Base-by-base conservation (phyloP, 73 alveolate genomes). In the Stentor coeruleus region DNA sequence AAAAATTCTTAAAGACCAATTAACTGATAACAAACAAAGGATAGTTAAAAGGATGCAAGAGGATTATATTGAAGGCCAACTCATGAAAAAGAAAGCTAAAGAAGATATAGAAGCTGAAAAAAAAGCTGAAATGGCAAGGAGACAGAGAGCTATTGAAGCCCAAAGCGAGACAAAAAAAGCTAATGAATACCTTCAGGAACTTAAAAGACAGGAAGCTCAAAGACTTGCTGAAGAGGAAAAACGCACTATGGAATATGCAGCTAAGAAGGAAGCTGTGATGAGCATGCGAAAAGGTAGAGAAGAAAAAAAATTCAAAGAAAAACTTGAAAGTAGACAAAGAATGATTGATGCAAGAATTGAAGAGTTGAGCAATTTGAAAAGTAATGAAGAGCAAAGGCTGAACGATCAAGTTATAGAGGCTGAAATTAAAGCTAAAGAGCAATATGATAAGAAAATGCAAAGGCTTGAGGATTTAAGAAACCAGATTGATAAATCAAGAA, bases 11-110 rank as follows among this genome's bases (percentile, higher is more conserved):
- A 90, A 92, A 58, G 86, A 94, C 35, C 96, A 94, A 83, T 89
- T 94, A 36, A 75, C 89, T 55, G 97, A 89, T 58, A 86, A 86
- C 80, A 92, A 92, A 88, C 58, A 80, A 31, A 82, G 80, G 75
- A 81, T 83, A 72, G 77, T 94, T 20, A 86, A 90, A 86, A 86
- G 84, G 83, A 66, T 87, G 28, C 93, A 94, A 85, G 97, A 94
- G 60, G 94, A 90, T 38, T 87, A 79, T 77, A 74, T 94, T 20
- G 98, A 94, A 80, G 98, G 98, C 0, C 74, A 90, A 76, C 74
- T 94, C 36, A 85, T 91, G 58, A 92, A 89, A 72, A 86, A 81
- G 57, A 90, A 94, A 59, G 95, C 88, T 3, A 83, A 84, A 58
- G 88, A 89, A 42, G 95, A 91, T 37, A 3, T 87, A 28, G 92